These are phyloP conservation scores for Kewa caespitosa DNA, from an alignment of 179 eudicot species.

Conservation along the genomic window DNA sequence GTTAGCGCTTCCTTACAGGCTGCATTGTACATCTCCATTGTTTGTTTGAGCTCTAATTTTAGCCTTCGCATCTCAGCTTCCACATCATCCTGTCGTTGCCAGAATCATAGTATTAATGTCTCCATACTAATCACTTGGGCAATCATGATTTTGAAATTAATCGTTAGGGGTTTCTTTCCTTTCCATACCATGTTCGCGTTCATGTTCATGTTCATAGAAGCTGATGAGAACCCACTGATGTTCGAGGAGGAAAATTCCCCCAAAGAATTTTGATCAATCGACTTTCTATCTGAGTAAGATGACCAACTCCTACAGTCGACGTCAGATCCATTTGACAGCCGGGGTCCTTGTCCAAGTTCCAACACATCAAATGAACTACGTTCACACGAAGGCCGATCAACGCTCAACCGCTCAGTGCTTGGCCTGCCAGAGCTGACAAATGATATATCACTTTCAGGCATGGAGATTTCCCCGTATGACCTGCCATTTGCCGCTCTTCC, in stretches of 20 bases:
- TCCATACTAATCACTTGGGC: neutral
- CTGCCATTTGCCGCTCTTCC: constrained; percentile 58
- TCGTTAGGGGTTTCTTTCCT: no score
- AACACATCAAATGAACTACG: constrained; percentile 37
- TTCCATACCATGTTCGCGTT: constrained; percentile 23
- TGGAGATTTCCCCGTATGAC: constrained; percentile 54
- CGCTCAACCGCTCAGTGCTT: constrained; percentile 44
- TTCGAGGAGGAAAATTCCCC: constrained; percentile 20
- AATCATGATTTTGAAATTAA: constrained; percentile 1
- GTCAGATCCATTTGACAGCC: constrained; percentile 53
- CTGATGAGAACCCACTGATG: constrained; percentile 32
- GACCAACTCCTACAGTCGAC: constrained; percentile 44
- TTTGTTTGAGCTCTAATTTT: constrained; percentile 71
- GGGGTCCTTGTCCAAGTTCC: constrained; percentile 39
- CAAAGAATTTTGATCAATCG: constrained; percentile 27
- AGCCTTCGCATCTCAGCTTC: constrained; percentile 87
- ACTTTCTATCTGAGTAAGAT: constrained; percentile 28
- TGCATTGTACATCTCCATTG: constrained; percentile 88
- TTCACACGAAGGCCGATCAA: constrained; percentile 31
- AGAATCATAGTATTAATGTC: constrained; percentile 2
- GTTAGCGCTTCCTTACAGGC: constrained; percentile 88
- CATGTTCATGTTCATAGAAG: no score
- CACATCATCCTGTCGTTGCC: constrained; percentile 60
- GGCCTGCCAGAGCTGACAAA: constrained; percentile 72
- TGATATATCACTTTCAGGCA: constrained; percentile 74